These are phyloP conservation scores for Metarhizium anisopliae DNA, from an alignment of 2,329 filamentous ascomycete species.

Conservation along the genomic window DNA sequence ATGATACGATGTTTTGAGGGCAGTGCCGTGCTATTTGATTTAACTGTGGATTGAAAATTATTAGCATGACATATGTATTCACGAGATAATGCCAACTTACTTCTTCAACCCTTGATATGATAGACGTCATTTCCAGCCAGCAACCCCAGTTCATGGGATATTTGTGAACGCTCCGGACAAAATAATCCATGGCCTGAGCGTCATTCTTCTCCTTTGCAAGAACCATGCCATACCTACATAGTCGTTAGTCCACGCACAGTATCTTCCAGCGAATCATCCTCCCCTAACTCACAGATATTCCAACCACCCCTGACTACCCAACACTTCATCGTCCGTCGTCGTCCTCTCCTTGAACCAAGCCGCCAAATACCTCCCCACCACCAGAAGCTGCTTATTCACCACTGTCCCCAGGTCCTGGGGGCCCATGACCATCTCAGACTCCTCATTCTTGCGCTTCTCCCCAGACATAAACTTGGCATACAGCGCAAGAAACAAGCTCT, in stretches of 20 bases:
- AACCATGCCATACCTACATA: slow-evolving; percentile 71
- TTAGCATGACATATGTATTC: background rate
- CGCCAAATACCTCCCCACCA: slow-evolving; percentile 67
- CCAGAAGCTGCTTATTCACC: slow-evolving; percentile 73
- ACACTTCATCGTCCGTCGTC: slow-evolving; percentile 45
- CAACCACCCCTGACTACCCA: slow-evolving; percentile 78
- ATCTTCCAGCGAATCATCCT: background rate
- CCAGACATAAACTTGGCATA: slow-evolving; percentile 91
- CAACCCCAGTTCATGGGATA: slow-evolving; percentile 97
- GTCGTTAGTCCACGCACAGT: background rate
- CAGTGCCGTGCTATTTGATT: slow-evolving; percentile 63
- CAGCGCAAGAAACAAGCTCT: slow-evolving; percentile 81
- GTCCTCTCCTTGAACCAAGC: slow-evolving; percentile 67
- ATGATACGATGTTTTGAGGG: slow-evolving; percentile 84
- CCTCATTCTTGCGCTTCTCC: slow-evolving; percentile 93
- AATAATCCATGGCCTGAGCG: slow-evolving; percentile 70
- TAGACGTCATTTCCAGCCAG: slow-evolving; percentile 82
- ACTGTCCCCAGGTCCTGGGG: slow-evolving; percentile 81
- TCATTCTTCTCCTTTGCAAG: slow-evolving; percentile 88
- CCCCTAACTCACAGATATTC: slow-evolving; percentile 57
- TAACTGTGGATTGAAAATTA: slow-evolving; percentile 39
- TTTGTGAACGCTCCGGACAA: slow-evolving; percentile 79
- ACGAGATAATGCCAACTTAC: slow-evolving; percentile 34
- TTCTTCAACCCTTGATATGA: slow-evolving; percentile 74
- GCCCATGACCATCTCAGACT: slow-evolving; percentile 94